These are phyloP conservation scores for Lipomyces yamanashiensis DNA, from an alignment of 805 yeast genomes.

Conservation along the genomic window DNA sequence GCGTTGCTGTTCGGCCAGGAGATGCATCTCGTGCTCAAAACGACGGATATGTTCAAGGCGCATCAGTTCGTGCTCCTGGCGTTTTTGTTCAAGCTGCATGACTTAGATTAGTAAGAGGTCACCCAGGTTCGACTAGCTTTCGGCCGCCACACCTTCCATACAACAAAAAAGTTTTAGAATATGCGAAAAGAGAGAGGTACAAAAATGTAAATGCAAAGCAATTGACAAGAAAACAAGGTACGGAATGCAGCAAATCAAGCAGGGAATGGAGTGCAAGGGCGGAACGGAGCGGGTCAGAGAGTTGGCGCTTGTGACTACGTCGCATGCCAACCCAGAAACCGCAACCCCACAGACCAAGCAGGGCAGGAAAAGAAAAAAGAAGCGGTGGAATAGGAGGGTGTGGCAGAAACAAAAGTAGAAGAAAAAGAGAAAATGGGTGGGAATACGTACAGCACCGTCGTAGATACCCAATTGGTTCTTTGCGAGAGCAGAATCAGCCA, in stretches of 20 bases:
- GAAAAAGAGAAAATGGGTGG: background rate
- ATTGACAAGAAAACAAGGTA: too few species aligned
- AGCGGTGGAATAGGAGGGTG: background rate
- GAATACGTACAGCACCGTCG: conserved; percentile 27
- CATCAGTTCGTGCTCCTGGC: conserved; percentile 38
- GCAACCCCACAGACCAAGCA: conserved; percentile 4
- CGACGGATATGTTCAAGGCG: conserved; percentile 39
- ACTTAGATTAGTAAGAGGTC: conserved; percentile 4
- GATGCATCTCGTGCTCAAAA: conserved; percentile 40
- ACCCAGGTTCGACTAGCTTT: background rate
- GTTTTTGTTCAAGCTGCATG: conserved; percentile 37
- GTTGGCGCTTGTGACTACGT: too few species aligned
- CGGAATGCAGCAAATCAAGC: too few species aligned
- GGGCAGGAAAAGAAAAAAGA: background rate
- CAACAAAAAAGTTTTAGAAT: background rate
- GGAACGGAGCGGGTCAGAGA: too few species aligned
- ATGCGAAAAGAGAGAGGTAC: background rate
- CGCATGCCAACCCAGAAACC: background rate
- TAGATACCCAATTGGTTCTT: conserved; percentile 21
- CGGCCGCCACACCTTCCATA: background rate
- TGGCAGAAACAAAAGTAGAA: background rate
- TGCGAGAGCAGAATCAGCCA: conserved; percentile 28
- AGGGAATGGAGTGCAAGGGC: too few species aligned
- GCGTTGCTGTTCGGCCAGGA: conserved; percentile 38
- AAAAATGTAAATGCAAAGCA: too few species aligned